Evolutionary conservation across 164 flowering plant genomes (phyloP).

Genomic region (Kingdonia uniflora): DNA sequence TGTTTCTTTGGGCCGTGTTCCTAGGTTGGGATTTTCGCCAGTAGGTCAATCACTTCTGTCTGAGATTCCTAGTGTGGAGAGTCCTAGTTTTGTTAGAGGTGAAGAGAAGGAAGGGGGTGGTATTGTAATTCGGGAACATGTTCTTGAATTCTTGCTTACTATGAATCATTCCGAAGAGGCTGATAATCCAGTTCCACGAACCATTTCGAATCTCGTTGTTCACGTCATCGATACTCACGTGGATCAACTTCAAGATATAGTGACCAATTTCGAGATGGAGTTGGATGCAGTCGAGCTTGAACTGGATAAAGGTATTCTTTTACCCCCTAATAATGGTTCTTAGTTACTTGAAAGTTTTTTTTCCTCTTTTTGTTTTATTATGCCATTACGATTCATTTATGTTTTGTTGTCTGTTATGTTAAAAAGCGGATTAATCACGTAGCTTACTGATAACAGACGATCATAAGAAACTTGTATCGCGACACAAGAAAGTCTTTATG

Average conservation of each 20-base stretch:
- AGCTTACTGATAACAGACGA: too few relatives aligned
- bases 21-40: conserved; percentile 84
- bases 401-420: too few relatives aligned
- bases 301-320: conserved; percentile 66
- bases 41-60: conserved; percentile 73
- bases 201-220: conserved; percentile 73
- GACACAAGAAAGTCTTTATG: too few relatives aligned
- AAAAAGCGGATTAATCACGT: too few relatives aligned
- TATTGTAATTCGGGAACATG: conserved; percentile 82
- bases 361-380: too few relatives aligned
- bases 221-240: conserved; percentile 88
- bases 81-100: conserved; percentile 29
- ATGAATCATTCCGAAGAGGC: conserved; percentile 99
- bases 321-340: too few relatives aligned
- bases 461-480: too few relatives aligned
- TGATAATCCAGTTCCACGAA: conserved; percentile 92
- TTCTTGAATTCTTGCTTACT: conserved; percentile 85
- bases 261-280: conserved; percentile 85
- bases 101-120: conserved; percentile 36
- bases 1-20: conserved; percentile 90
- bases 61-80: conserved; percentile 82
- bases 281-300: conserved; percentile 84
- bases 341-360: too few relatives aligned
- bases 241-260: conserved; percentile 93
- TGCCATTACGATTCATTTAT: too few relatives aligned